Conservation (phyloP, 2,329 filamentous ascomycete genomes). For the Aspergillus floridensis region DNA sequence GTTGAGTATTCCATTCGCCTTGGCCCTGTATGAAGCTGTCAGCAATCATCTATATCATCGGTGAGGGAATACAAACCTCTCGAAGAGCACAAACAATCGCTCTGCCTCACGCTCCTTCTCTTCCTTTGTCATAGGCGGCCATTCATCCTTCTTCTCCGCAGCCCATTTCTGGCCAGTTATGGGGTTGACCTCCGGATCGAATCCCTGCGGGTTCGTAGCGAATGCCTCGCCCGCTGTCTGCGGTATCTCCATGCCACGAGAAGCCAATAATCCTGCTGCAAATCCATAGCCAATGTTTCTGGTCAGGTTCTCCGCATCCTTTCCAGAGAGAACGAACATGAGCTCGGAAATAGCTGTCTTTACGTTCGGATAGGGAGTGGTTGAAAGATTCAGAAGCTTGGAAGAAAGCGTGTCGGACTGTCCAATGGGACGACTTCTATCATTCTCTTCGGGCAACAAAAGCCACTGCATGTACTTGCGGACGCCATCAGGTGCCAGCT, state of each 20-base stretch:
- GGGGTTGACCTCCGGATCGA: slow-evolving; percentile 62
- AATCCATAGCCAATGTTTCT: slow-evolving; percentile 93
- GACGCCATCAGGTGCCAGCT: slow-evolving; percentile 62
- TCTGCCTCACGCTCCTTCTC: slow-evolving; percentile 94
- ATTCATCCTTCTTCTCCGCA: slow-evolving; percentile 58
- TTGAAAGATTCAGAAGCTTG: slow-evolving; percentile 73
- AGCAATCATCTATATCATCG: slow-evolving; percentile 13
- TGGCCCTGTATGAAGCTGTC: slow-evolving; percentile 51
- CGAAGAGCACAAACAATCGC: slow-evolving; percentile 83
- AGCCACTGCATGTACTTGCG: slow-evolving; percentile 61
- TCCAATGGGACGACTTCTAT: slow-evolving; percentile 75
- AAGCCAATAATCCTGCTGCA: slow-evolving; percentile 84
- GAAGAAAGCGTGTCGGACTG: slow-evolving; percentile 71
- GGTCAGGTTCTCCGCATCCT: slow-evolving; percentile 75
- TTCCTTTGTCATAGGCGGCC: slow-evolving; percentile 77
- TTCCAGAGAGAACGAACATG: slow-evolving; percentile 82
- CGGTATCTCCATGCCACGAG: slow-evolving; percentile 76
- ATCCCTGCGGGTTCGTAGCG: slow-evolving; percentile 32
- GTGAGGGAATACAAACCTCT: slow-evolving; percentile 57
- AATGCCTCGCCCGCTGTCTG: slow-evolving; percentile 60
- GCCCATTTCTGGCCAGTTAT: slow-evolving; percentile 82
- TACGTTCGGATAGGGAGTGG: slow-evolving; percentile 69
- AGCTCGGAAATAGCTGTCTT: slow-evolving; percentile 73
- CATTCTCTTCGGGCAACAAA: slow-evolving; percentile 73
- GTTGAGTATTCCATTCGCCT: slow-evolving; percentile 70